These are phyloP conservation scores for Glomus cerebriforme DNA, from an alignment of 192 early-diverging fungal genomes.

Conservation along the genomic window DNA sequence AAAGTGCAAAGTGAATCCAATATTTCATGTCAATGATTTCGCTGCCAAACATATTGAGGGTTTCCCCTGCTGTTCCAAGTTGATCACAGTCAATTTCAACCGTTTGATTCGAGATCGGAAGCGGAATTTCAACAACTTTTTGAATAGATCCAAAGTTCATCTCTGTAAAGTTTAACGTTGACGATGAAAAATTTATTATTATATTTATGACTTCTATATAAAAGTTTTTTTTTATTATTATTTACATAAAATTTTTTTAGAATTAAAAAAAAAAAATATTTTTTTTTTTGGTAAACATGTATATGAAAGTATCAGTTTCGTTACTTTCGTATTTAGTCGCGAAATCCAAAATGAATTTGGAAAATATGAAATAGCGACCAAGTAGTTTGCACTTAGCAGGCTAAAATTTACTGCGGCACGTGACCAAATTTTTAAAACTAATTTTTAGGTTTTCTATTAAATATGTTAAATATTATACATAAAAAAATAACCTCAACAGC, in stretches of 20 bases:
- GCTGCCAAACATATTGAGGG: not conserved
- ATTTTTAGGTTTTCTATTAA: too few relatives aligned
- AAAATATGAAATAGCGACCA: too few relatives aligned
- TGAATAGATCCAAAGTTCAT: not conserved
- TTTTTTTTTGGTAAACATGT: too few relatives aligned
- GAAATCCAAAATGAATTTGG: too few relatives aligned
- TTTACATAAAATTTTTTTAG: too few relatives aligned
- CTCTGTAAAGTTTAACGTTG: not conserved
- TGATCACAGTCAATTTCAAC: not conserved
- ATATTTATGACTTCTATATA: not conserved
- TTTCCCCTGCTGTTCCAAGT: not conserved
- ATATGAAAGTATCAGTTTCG: too few relatives aligned
- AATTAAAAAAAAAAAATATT: too few relatives aligned
- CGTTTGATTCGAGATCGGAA: not conserved
- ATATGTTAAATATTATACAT: not conserved
- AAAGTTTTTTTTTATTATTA: too few relatives aligned
- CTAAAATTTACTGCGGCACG: too few relatives aligned
- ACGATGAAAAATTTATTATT: not conserved
- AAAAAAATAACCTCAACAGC: constrained; percentile 71
- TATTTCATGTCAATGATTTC: not conserved
- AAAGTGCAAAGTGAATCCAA: not conserved
- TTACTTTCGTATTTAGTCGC: too few relatives aligned
- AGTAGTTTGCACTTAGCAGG: too few relatives aligned
- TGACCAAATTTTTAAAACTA: too few relatives aligned
- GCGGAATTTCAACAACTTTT: not conserved